Conservation (phyloP, 1,284 basidiomycete genomes). For the Heliocybe sulcata region DNA sequence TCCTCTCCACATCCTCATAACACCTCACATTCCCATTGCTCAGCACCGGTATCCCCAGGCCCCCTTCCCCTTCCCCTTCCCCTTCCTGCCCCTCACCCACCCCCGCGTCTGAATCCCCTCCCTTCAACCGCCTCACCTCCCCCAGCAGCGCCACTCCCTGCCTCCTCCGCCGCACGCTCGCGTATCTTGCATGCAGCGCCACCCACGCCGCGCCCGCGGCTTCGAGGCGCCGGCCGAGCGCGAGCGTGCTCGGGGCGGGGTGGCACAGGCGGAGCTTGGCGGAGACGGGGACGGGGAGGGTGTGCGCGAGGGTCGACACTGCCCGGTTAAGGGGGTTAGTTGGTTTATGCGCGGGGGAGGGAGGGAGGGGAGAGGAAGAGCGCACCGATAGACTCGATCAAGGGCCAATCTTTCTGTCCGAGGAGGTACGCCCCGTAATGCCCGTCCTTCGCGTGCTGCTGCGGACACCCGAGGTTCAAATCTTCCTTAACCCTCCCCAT, state of each 20-base stretch:
- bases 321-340: constrained; percentile 1
- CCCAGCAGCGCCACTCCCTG: constrained; percentile 62
- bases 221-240: constrained; percentile 50
- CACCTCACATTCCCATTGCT: constrained; percentile 72
- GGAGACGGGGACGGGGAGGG: constrained; percentile 53
- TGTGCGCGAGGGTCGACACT: constrained; percentile 55
- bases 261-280: constrained; percentile 44
- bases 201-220: constrained; percentile 57
- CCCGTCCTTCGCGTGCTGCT: constrained; percentile 55
- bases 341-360: not conserved
- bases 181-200: constrained; percentile 65
- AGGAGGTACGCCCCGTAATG: constrained; percentile 73
- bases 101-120: no score
- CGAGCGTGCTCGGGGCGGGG: constrained; percentile 43
- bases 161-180: constrained; percentile 56
- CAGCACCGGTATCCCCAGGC: constrained; percentile 48
- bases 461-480: constrained; percentile 64
- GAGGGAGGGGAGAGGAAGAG: constrained; percentile 2
- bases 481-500: constrained; percentile 23
- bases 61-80: constrained; percentile 26
- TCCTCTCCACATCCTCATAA: constrained; percentile 47
- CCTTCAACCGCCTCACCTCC: constrained; percentile 40
- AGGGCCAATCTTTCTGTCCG: constrained; percentile 60
- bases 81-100: no score
- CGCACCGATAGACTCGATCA: constrained; percentile 54